Conservation (phyloP, 2,329 filamentous ascomycete species). For the Fusarium graminum region DNA sequence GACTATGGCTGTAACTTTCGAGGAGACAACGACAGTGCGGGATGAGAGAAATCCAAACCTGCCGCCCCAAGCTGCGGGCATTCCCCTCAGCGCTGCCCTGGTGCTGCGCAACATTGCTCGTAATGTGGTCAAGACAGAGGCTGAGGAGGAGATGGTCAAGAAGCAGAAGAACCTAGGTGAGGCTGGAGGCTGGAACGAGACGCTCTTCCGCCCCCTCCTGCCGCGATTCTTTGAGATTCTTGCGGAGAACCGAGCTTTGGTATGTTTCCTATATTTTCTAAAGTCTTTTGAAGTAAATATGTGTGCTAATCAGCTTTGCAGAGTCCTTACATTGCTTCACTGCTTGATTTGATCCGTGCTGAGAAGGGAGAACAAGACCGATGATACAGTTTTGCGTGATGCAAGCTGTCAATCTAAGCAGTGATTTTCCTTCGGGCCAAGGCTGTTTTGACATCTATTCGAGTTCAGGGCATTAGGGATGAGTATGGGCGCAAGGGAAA, state of each 20-base stretch:
- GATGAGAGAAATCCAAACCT: slow-evolving; percentile 71
- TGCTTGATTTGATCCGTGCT: slow-evolving; percentile 56
- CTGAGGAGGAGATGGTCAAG: slow-evolving; percentile 67
- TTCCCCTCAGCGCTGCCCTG: slow-evolving; percentile 82
- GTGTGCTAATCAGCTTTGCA: slow-evolving; percentile 44
- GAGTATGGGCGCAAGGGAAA: slow-evolving; percentile 20
- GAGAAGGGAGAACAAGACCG: slow-evolving; percentile 48
- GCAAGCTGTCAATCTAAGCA: background rate
- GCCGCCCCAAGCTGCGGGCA: slow-evolving; percentile 75
- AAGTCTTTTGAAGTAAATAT: background rate
- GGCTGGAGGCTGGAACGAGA: slow-evolving; percentile 73
- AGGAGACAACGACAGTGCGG: slow-evolving; percentile 68
- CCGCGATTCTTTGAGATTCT: slow-evolving; percentile 76
- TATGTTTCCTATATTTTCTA: slow-evolving; percentile 52
- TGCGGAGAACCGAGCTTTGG: slow-evolving; percentile 74
- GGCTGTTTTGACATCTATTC: background rate
- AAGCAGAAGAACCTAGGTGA: slow-evolving; percentile 60
- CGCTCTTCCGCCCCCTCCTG: slow-evolving; percentile 74
- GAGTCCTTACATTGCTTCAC: slow-evolving; percentile 58
- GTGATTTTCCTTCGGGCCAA: background rate
- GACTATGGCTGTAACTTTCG: slow-evolving; percentile 66
- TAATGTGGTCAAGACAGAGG: slow-evolving; percentile 72
- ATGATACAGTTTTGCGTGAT: slow-evolving; percentile 25
- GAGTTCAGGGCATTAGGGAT: slow-evolving; percentile 27
- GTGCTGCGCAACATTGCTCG: slow-evolving; percentile 83